Base-by-base conservation (phyloP, 2,329 filamentous ascomycete species). In the Nemania abortiva region DNA sequence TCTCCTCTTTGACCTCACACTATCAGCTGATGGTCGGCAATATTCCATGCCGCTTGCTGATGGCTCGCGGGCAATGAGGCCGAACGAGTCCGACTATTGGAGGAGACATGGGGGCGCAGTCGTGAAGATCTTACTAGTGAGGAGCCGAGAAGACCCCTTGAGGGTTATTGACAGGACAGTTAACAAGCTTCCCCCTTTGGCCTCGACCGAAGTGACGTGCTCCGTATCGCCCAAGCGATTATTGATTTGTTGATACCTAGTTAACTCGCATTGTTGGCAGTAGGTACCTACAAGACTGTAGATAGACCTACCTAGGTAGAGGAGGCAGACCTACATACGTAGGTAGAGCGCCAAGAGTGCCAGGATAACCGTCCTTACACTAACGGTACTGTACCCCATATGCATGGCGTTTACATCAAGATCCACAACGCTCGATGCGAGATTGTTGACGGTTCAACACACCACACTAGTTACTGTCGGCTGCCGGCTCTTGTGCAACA, bases 381-480 rank as follows among this genome's bases (percentile, higher is more conserved):
- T 59, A n/a, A 63, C 62, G 45, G 47, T 29, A 50, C 42, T 45
- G 22, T 42, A 55, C 53, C 62, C 65, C 65, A 66, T 63, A 70
- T 70, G 68, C 68, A 68, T 70, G 68, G 65, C 68, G 68, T 68
- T 57, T 63, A 61, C 61, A 55, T 42, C 45, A 34, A 62, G 68
- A 68, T 65, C 65, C 68, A 62, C 65, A 62, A 58, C 49, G 52
- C 58, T 10, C 52, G 37, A 65, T 68, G 61, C 61, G 65, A 70
- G 68, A 70, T 68, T 53, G 62, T 60, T 54, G 57, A 47, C 58
- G 62, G 49, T 64, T 54, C 57, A 65, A 59, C 52, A 55, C 49
- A 54, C 57, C 55, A 65, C 56, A 64, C 53, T 31, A 47, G 37
- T 56, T 58, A 70, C 61, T 68, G 62, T 64, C 64, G 67, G 49